Conservation (phyloP, 306 rosid genomes). For the Acacia melanoxylon region DNA sequence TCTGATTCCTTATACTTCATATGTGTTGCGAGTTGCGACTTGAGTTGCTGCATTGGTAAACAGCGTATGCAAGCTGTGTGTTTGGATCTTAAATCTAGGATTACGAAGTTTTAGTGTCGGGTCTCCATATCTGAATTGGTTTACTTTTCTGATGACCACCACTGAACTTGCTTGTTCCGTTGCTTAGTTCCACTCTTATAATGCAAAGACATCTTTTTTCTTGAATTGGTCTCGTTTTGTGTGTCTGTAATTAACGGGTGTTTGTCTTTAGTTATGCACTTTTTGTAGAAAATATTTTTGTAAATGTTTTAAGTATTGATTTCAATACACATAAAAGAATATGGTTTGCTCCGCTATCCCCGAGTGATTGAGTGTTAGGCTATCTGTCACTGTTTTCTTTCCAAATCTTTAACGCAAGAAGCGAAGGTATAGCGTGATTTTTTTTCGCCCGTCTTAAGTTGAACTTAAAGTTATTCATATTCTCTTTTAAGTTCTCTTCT, state of each 20-base stretch:
- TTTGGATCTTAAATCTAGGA: not conserved
- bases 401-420: not conserved
- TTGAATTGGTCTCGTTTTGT: not conserved
- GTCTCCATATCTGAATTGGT: not conserved
- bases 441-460: not conserved
- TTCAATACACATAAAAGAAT: not conserved
- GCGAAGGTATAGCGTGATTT: not conserved
- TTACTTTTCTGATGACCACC: too few species aligned
- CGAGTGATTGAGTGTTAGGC: not conserved
- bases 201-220: not conserved
- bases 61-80: not conserved
- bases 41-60: not conserved
- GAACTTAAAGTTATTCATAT: not conserved
- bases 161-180: not conserved
- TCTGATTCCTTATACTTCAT: not conserved
- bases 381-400: not conserved
- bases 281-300: not conserved
- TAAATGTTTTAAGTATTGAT: not conserved
- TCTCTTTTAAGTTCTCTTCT: not conserved
- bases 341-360: not conserved
- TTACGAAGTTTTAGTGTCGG: not conserved
- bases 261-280: not conserved
- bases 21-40: not conserved
- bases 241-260: not conserved
- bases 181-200: not conserved